Percentiles rank a stretch among this genome's conserved stretches.
These are phyloP conservation scores for Benincasa hispida DNA, from an alignment of 306 rosid species.

Conservation along the genomic window DNA sequence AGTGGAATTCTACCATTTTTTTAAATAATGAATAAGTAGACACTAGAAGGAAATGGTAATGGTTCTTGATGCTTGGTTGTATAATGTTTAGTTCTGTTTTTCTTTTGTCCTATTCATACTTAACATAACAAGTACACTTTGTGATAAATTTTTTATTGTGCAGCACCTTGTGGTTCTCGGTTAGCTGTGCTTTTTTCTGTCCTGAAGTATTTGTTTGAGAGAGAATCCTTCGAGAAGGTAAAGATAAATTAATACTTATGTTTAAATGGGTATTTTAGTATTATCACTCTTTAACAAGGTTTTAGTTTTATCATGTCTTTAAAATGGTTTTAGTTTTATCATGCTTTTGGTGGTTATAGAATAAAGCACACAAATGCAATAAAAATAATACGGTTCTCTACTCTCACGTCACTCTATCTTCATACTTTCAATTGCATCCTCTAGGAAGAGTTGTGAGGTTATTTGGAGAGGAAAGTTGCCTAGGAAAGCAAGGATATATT, in stretches of 20 bases:
- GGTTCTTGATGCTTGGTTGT: not conserved
- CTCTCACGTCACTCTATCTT: not conserved
- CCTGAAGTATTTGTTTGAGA: slow-evolving; percentile 69
- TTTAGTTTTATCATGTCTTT: not conserved
- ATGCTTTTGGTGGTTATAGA: not conserved
- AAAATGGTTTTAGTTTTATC: not conserved
- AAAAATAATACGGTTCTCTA: not conserved
- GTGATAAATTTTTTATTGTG: slow-evolving; percentile 16
- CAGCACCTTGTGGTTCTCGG: slow-evolving; percentile 84
- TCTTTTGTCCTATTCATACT: not conserved
- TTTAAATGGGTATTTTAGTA: not conserved
- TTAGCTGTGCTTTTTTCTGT: slow-evolving; percentile 66
- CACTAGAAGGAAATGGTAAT: no score
- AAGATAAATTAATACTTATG: not conserved
- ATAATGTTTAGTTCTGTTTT: not conserved
- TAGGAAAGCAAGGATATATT: not conserved
- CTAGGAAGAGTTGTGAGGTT: not conserved
- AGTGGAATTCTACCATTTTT: no score
- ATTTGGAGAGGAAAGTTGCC: not conserved
- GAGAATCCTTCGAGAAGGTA: slow-evolving; percentile 62
- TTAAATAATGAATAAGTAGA: no score
- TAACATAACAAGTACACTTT: not conserved
- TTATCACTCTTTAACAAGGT: not conserved
- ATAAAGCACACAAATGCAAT: not conserved
- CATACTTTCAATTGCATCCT: not conserved